Percentiles rank a stretch among this genome's conserved stretches.
Evolutionary conservation across 2,329 filamentous ascomycete species (phyloP).

Genomic region (Claviceps capensis): DNA sequence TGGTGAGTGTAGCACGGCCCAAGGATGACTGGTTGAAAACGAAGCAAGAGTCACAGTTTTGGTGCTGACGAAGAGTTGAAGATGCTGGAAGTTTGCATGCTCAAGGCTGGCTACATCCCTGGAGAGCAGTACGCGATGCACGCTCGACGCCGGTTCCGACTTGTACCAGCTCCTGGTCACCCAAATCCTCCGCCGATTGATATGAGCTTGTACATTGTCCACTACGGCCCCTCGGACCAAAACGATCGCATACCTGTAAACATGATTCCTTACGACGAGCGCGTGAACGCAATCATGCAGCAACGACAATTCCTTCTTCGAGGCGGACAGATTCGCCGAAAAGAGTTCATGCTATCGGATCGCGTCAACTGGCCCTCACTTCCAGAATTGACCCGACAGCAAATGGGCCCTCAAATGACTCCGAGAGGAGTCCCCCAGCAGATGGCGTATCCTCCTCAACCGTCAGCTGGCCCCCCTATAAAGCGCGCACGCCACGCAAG

Average conservation of each 20-base stretch:
- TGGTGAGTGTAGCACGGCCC: conserved; percentile 27
- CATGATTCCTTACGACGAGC: conserved; percentile 49
- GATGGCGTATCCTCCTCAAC: conserved; percentile 48
- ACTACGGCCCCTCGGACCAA: conserved; percentile 69
- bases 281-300: conserved; percentile 45
- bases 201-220: conserved; percentile 76
- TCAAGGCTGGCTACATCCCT: conserved; percentile 67
- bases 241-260: conserved; percentile 58
- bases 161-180: conserved; percentile 58
- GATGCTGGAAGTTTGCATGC: conserved; percentile 80
- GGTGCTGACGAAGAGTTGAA: conserved; percentile 20
- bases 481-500: conserved; percentile 39
- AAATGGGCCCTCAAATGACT: conserved; percentile 33
- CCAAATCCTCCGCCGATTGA: conserved; percentile 60
- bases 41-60: too few relatives aligned
- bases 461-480: conserved; percentile 34
- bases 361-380: conserved; percentile 82
- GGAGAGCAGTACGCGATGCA: conserved; percentile 65
- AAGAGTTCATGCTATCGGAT: conserved; percentile 91
- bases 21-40: neutral
- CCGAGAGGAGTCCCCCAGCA: conserved; percentile 40
- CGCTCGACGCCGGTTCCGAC: conserved; percentile 72
- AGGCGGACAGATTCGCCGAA: conserved; percentile 71
- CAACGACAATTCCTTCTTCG: conserved; percentile 52
- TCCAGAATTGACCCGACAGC: conserved; percentile 37